Conservation (phyloP, 768 basidiomycete genomes). For the Hygrophoropsis aurantiaca region DNA sequence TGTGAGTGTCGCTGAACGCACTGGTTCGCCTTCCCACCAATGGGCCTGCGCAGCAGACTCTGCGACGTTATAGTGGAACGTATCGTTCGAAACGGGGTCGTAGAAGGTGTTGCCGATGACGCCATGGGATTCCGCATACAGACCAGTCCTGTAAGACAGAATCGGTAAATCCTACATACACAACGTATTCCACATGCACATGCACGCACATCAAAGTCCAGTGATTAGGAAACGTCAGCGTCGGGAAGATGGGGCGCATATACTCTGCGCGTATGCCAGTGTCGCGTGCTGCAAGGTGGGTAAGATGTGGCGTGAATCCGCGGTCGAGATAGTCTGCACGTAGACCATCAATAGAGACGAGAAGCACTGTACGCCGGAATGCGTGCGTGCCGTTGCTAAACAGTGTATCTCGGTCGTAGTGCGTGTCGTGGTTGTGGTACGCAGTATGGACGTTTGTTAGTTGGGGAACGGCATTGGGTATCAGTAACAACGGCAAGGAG, state of each 20-base stretch:
- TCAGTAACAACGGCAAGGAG: too few species aligned
- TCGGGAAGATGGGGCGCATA: constrained; percentile 90
- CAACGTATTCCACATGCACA: not conserved
- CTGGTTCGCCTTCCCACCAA: constrained; percentile 93
- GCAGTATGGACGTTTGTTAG: too few species aligned
- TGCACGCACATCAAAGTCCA: constrained; percentile 76
- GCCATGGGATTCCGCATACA: constrained; percentile 87
- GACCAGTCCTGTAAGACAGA: constrained; percentile 67
- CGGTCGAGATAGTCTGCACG: constrained; percentile 86
- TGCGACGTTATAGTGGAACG: constrained; percentile 71
- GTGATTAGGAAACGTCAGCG: constrained; percentile 91
- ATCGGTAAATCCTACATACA: constrained; percentile 1
- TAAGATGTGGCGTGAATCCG: constrained; percentile 80
- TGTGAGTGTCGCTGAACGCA: constrained; percentile 33
- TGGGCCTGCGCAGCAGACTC: constrained; percentile 61
- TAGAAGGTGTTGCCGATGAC: constrained; percentile 92
- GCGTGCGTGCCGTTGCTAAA: constrained; percentile 82
- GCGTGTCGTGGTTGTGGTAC: too few species aligned
- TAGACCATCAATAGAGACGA: constrained; percentile 87
- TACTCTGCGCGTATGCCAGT: constrained; percentile 85
- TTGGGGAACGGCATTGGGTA: too few species aligned
- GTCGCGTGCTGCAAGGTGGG: constrained; percentile 73
- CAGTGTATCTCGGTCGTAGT: constrained; percentile 27
- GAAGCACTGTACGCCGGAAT: constrained; percentile 76
- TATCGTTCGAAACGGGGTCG: constrained; percentile 62